Base-by-base conservation (phyloP, 2,329 filamentous ascomycete genomes). In the Colletotrichum sojae region DNA sequence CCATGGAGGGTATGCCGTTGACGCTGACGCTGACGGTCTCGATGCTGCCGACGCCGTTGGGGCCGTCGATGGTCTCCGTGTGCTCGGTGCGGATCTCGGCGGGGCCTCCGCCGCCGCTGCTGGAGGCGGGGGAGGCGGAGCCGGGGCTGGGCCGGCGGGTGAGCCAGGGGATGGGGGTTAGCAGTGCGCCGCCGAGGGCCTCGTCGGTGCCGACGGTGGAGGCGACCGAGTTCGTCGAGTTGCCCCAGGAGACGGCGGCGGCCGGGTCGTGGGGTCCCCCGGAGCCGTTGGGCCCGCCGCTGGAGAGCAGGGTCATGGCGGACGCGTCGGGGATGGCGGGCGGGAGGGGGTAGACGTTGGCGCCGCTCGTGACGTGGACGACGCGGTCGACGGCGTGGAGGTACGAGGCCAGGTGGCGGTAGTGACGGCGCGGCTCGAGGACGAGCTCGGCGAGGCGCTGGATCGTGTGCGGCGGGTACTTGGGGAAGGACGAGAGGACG, bases 101-200 rank as follows among this genome's bases (percentile, higher is more conserved):
- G 39, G 75, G 73, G 74, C 63, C 25, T 59, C 63, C 53, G 52
- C 63, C 53, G 52, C 68, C 69, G 51, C 40, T 57, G 52, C 52
- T 62, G 60, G 61, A 58, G 52, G 43, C 45, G 45, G 59, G 64
- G 43, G 62, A 75, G 63, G 57, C 73, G 70, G 39, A 72, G 46
- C 31, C 73, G 70, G 57, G 70, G 31, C 66, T 73, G 71, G 25
- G 72, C 45, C 73, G 76, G 48, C 83, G 80, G 27, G 81, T 85
- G 58, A 98, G 83, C 96, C 96, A 99, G 0, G 95, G 93, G 66
- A 99, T 98, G 0, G 95, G 96, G 1, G 95, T 98, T 57, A 99
- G 85, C 18, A 98, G 85, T 0, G 96, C 96, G 6, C 96, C 96
- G 22, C 95, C 95, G 1, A 98, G 84, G 13, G 92, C 92, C 78